Evolutionary conservation across 495 filamentous ascomycete species (phyloP).

Genomic region (Neurospora sp.): DNA sequence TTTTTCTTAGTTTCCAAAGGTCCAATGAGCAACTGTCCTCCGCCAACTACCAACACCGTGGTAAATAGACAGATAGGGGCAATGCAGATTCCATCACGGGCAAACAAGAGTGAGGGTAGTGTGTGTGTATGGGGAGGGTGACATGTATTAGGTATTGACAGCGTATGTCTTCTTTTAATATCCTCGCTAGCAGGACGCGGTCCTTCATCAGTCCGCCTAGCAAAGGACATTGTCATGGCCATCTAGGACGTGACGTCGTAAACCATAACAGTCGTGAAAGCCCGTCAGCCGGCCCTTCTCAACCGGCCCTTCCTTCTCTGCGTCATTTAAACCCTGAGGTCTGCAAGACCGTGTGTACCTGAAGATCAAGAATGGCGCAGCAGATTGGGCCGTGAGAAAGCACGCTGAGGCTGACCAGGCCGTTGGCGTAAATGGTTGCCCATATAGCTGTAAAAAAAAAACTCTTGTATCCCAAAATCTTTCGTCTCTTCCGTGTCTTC

Average conservation of each 20-base stretch:
- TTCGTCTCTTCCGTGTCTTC: conserved; percentile 14
- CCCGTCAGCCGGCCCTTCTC: neutral
- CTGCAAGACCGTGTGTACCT: neutral
- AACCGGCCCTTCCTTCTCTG: neutral
- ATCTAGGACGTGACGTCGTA: conserved; percentile 32
- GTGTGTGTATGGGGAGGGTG: neutral
- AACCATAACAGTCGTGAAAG: conserved; percentile 30
- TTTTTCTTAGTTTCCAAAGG: neutral
- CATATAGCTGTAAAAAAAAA: conserved; percentile 22
- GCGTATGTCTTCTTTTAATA: conserved; percentile 8
- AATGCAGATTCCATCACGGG: neutral
- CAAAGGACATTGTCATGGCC: conserved; percentile 20
- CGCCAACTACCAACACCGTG: neutral
- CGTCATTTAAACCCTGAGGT: neutral
- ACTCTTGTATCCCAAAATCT: conserved; percentile 21
- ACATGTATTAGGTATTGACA: conserved; percentile 9
- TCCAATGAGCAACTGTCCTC: neutral
- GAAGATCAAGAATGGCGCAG: neutral
- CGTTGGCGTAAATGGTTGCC: conserved; percentile 24
- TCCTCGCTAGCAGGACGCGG: conserved; percentile 1
- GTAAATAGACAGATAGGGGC: neutral
- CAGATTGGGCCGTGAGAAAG: neutral
- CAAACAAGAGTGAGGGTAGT: neutral
- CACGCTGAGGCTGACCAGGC: conserved; percentile 8
- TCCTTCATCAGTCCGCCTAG: conserved; percentile 8